A percentile compares a stretch with the other conserved stretches of the same genome.
Conservation (phyloP, 1,284 basidiomycete species). For the Phlebopus sp. region DNA sequence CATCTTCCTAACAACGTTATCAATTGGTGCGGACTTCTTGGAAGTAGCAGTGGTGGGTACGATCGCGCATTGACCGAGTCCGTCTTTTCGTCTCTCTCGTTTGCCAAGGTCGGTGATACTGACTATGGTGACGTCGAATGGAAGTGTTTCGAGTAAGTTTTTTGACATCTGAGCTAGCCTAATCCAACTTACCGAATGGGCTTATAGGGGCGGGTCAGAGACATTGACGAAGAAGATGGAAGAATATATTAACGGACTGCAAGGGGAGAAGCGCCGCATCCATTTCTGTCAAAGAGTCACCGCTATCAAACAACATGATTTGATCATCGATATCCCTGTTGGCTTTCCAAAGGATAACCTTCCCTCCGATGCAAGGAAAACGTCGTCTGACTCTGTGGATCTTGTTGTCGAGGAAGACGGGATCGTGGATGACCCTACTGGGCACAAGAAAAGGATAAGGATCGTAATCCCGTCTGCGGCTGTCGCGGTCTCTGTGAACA, state of each 20-base stretch:
- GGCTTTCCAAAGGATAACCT: too few species aligned
- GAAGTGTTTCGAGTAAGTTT: slow-evolving; percentile 21
- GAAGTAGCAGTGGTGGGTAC: slow-evolving; percentile 10
- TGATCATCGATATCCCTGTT: too few species aligned
- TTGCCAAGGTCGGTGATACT: slow-evolving; percentile 5
- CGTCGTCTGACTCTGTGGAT: too few species aligned
- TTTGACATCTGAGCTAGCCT: neutral
- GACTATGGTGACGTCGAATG: slow-evolving; percentile 17
- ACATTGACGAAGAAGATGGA: slow-evolving; percentile 15
- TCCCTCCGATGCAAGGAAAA: too few species aligned
- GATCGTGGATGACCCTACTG: too few species aligned
- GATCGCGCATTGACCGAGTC: slow-evolving; percentile 18
- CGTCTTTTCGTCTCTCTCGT: slow-evolving; percentile 15
- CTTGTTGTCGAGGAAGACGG: too few species aligned
- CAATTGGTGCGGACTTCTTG: slow-evolving; percentile 24
- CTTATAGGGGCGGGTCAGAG: slow-evolving; percentile 24
- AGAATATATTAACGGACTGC: slow-evolving; percentile 9
- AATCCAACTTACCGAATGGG: neutral
- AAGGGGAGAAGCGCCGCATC: neutral
- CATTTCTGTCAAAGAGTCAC: slow-evolving; percentile 9
- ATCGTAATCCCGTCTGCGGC: too few species aligned
- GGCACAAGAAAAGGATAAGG: too few species aligned
- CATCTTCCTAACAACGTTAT: slow-evolving; percentile 16
- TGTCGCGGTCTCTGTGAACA: slow-evolving; percentile 10
- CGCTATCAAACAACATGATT: too few species aligned